These are phyloP conservation scores for apple (Malus domestica) DNA, from an alignment of 306 rosid genomes.

Conservation along the genomic window DNA sequence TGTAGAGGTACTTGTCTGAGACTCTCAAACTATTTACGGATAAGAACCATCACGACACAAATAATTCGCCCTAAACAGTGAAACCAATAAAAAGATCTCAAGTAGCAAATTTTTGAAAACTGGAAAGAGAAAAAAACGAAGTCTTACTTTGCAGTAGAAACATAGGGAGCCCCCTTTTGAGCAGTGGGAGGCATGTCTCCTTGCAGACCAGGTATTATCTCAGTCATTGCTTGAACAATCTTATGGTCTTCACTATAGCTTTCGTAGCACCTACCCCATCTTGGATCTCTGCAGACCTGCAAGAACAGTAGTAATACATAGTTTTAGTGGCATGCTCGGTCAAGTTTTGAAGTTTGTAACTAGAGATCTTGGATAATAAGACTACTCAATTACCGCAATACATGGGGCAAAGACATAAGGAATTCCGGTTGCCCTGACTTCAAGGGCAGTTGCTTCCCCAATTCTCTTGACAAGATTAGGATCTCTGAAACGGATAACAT, in stretches of 20 bases:
- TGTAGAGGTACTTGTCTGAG: neutral
- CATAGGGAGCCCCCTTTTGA: constrained; percentile 69
- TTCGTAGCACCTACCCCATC: constrained; percentile 99
- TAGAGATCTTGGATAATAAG: neutral
- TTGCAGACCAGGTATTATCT: constrained; percentile 93
- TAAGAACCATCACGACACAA: neutral
- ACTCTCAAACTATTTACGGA: neutral
- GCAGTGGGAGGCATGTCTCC: constrained; percentile 66
- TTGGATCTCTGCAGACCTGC: constrained; percentile 97
- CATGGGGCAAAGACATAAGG: constrained; percentile 92
- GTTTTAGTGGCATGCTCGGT: neutral
- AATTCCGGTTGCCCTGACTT: constrained; percentile 97
- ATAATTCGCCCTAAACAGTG: neutral
- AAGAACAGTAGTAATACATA: neutral
- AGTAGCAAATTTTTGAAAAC: no score
- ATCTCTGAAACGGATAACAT: constrained; percentile 43
- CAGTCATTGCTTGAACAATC: constrained; percentile 79
- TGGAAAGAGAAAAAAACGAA: neutral
- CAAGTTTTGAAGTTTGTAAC: neutral
- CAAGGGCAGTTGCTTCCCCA: constrained; percentile 96
- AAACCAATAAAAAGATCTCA: no score
- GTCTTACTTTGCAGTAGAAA: constrained; percentile 85
- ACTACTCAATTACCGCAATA: constrained; percentile 63
- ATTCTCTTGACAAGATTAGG: constrained; percentile 75
- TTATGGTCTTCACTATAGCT: constrained; percentile 85